Conservation (phyloP, 257 asterid genomes). For the Przewalskia tangutica region DNA sequence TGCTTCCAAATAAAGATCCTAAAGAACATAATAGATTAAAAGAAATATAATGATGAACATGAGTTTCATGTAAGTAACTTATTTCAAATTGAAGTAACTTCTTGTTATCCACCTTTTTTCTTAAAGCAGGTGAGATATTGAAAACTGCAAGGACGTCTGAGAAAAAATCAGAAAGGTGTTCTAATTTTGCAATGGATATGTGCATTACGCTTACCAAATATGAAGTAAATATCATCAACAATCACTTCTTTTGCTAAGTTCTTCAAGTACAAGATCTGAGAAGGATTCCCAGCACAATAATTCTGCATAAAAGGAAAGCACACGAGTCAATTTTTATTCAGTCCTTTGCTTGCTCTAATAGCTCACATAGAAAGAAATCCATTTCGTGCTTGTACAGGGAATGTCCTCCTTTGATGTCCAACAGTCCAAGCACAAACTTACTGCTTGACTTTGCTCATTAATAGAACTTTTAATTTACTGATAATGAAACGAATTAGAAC, state of each 20-base stretch:
- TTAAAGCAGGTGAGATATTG: background rate
- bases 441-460: background rate
- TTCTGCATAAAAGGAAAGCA: conserved; percentile 40
- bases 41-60: background rate
- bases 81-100: background rate
- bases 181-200: background rate
- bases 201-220: conserved; percentile 60
- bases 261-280: conserved; percentile 66
- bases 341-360: background rate
- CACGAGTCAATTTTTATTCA: background rate
- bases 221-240: conserved; percentile 64
- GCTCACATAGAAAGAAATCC: background rate
- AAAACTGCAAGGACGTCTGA: background rate
- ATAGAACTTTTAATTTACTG: background rate
- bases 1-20: conserved; percentile 82
- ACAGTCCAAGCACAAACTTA: background rate
- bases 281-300: conserved; percentile 77
- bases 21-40: conserved; percentile 9
- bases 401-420: background rate
- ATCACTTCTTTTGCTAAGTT: conserved; percentile 87
- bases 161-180: background rate
- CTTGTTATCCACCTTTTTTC: background rate
- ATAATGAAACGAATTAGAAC: background rate
- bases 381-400: background rate
- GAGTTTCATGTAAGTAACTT: background rate